A percentile compares a stretch with the other conserved stretches of the same genome.
Conservation (phyloP, 768 basidiomycete species). For the Lentinula sp. region DNA sequence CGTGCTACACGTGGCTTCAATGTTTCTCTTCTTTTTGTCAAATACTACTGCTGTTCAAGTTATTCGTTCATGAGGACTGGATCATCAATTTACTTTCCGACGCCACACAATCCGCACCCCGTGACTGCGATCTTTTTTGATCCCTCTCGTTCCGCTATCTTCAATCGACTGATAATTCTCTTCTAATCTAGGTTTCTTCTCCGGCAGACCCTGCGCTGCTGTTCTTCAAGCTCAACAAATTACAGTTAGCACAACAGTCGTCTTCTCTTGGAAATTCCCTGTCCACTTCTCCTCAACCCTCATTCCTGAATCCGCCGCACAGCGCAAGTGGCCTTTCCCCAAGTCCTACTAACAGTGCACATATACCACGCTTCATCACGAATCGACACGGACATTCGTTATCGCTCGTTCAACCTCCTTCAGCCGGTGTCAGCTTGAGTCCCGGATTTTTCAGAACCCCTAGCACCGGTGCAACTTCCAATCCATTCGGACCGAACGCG, state of each 20-base stretch:
- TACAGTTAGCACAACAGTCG: constrained; percentile 65
- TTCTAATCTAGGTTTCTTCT: constrained; percentile 66
- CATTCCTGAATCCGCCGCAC: constrained; percentile 48
- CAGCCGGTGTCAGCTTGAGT: constrained; percentile 28
- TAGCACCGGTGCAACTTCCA: constrained; percentile 38
- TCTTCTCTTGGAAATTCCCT: constrained; percentile 44
- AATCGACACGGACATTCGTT: constrained; percentile 68
- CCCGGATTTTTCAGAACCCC: constrained; percentile 21
- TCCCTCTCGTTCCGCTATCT: neutral
- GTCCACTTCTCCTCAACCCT: constrained; percentile 60
- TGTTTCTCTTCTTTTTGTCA: neutral
- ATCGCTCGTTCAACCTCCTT: constrained; percentile 61
- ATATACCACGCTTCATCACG: constrained; percentile 29
- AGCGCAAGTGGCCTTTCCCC: constrained; percentile 15
- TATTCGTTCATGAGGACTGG: too few relatives aligned
- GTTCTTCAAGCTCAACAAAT: constrained; percentile 77
- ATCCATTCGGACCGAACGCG: constrained; percentile 62
- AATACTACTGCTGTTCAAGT: neutral
- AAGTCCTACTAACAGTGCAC: constrained; percentile 8
- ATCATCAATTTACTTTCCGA: neutral
- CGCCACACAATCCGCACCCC: neutral
- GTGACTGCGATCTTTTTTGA: neutral
- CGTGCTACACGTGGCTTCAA: constrained; percentile 15
- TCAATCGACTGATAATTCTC: constrained; percentile 8
- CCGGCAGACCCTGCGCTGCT: constrained; percentile 82